phyloP scores from a whole-genome alignment of 1,284 basidiomycete genomes.

The Xerocomus amazonicus region DNA sequence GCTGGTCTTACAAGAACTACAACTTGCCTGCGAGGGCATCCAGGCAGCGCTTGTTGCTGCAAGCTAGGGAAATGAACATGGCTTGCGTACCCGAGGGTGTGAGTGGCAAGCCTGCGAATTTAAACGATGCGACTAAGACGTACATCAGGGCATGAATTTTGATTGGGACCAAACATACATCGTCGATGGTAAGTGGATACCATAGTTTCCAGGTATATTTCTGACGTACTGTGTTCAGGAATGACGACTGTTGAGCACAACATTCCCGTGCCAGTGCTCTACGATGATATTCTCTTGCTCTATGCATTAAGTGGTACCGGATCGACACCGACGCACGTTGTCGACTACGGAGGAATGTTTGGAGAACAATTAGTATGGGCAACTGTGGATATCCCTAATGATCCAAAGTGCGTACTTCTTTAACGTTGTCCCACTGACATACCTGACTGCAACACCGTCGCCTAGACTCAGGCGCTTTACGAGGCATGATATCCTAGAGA shows the following conservation, averaged over 20 bases:
- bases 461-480: conserved; percentile 57
- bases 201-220: background rate
- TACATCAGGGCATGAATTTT: conserved; percentile 58
- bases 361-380: conserved; percentile 72
- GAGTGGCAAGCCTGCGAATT: conserved; percentile 5
- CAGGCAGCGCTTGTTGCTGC: conserved; percentile 60
- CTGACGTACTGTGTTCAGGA: conserved; percentile 38
- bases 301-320: conserved; percentile 67
- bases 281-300: conserved; percentile 63
- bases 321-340: conserved; percentile 67
- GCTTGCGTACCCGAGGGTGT: conserved; percentile 69
- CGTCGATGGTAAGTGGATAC: conserved; percentile 50
- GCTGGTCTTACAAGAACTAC: conserved; percentile 75
- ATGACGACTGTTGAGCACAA: conserved; percentile 78
- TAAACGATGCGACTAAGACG: conserved; percentile 2
- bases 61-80: conserved; percentile 61
- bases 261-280: conserved; percentile 59
- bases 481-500: conserved; percentile 62
- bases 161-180: conserved; percentile 78
- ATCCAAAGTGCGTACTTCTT: conserved; percentile 50
- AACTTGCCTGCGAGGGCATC: conserved; percentile 66
- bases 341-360: conserved; percentile 65
- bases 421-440: background rate
- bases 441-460: background rate
- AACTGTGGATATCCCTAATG: conserved; percentile 56